Conservation (phyloP, 2,329 filamentous ascomycete species). For the Aureobasidium zeae region DNA sequence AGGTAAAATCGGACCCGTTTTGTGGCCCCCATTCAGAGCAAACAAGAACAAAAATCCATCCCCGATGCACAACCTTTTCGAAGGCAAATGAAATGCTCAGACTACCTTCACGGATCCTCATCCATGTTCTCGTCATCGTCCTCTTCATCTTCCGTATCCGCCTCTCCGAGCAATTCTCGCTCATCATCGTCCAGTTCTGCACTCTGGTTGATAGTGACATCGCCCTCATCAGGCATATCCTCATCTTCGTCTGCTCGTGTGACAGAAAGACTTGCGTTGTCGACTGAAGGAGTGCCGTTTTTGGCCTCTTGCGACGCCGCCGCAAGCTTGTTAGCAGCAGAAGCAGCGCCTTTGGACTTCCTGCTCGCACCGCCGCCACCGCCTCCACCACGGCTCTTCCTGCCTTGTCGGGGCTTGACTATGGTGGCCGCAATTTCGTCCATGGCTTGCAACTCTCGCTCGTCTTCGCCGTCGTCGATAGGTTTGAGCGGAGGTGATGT, state of each 20-base stretch:
- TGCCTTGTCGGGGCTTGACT: constrained; percentile 3
- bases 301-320: constrained; percentile 1
- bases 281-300: constrained; percentile 12
- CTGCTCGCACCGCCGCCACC: constrained; percentile 13
- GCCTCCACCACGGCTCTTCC: constrained; percentile 5
- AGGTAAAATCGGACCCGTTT: no score
- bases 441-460: constrained; percentile 15
- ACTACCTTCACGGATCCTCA: constrained; percentile 23
- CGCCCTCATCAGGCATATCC: constrained; percentile 20
- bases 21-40: no score
- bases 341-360: constrained; percentile 8
- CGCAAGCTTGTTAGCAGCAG: not conserved
- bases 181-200: constrained; percentile 32
- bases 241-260: constrained; percentile 14
- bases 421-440: constrained; percentile 7
- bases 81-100: no score
- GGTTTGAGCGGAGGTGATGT: constrained; percentile 4
- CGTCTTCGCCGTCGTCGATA: constrained; percentile 19
- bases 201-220: constrained; percentile 19
- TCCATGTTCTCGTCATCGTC: constrained; percentile 28
- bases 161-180: constrained; percentile 30
- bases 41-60: not conserved
- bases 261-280: not conserved
- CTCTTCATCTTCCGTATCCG: constrained; percentile 30
- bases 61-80: not conserved